These are phyloP conservation scores for Cytospora piceae DNA, from an alignment of 2,329 filamentous ascomycete genomes.

Conservation along the genomic window DNA sequence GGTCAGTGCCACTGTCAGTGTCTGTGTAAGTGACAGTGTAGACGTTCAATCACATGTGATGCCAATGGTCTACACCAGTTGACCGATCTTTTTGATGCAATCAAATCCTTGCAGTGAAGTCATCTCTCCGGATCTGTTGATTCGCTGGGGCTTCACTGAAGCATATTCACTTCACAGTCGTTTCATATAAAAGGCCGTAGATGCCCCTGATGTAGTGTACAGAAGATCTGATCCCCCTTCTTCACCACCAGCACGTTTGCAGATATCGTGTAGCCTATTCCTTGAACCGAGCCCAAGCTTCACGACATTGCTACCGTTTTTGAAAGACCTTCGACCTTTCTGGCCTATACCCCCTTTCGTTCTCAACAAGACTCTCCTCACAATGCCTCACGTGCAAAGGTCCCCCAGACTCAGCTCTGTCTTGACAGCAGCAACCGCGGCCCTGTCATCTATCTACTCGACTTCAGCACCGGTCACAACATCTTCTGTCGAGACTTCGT, in stretches of 20 bases:
- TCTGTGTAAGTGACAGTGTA: too few relatives aligned
- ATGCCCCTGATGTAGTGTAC: neutral
- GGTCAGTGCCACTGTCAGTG: too few relatives aligned
- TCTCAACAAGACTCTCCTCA: constrained; percentile 1
- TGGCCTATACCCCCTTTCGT: constrained; percentile 4
- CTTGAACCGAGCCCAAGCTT: neutral
- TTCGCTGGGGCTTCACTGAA: constrained; percentile 10
- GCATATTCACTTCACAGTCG: neutral
- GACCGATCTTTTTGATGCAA: constrained; percentile 2
- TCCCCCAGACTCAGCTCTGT: constrained; percentile 23
- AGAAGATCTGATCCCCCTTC: neutral
- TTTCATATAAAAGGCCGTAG: neutral
- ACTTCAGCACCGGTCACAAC: neutral
- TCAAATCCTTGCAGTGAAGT: constrained; percentile 16
- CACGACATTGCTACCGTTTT: neutral
- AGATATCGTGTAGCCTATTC: neutral
- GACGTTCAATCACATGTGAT: neutral
- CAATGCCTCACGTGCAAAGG: constrained; percentile 24
- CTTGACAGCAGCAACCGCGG: constrained; percentile 26
- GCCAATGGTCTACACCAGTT: constrained; percentile 4
- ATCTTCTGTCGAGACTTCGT: neutral
- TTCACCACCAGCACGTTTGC: neutral
- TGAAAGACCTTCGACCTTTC: constrained; percentile 15
- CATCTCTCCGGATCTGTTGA: constrained; percentile 1
- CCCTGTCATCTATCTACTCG: constrained; percentile 23